Conservation (phyloP, 768 basidiomycete genomes). For the Floccularia luteovirens region DNA sequence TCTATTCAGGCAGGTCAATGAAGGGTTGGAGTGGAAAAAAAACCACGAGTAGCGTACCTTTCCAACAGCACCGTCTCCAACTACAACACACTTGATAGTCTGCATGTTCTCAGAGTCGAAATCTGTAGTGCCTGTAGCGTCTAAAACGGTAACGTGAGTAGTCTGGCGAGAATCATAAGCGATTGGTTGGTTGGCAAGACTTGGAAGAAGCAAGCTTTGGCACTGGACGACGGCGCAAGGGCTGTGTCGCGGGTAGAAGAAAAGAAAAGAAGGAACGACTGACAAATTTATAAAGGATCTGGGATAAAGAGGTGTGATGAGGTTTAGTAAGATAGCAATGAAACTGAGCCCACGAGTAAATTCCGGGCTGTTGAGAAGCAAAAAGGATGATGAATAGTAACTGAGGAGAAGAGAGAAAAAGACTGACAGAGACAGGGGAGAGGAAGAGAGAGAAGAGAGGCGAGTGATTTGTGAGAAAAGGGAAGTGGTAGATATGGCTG, state of each 20-base stretch:
- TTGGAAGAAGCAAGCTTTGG: too few species aligned
- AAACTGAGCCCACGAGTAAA: constrained; percentile 5
- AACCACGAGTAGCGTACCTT: constrained; percentile 56
- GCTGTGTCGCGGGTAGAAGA: too few species aligned
- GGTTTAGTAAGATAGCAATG: constrained; percentile 14
- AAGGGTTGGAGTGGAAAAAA: background rate
- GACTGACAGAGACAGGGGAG: background rate
- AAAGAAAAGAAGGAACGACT: too few species aligned
- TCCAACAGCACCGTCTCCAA: constrained; percentile 96
- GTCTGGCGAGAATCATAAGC: too few species aligned
- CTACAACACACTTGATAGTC: constrained; percentile 96
- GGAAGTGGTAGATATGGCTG: constrained; percentile 19
- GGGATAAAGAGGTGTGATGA: background rate
- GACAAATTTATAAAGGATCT: too few species aligned
- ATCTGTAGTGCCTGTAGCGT: too few species aligned
- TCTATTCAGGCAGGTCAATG: constrained; percentile 36
- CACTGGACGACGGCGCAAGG: too few species aligned
- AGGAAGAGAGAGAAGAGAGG: constrained; percentile 5
- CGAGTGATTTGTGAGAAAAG: constrained; percentile 8
- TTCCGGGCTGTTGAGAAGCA: too few species aligned
- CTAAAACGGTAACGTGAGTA: too few species aligned
- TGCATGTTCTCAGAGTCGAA: constrained; percentile 63
- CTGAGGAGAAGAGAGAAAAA: constrained; percentile 1
- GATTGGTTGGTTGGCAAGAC: too few species aligned
- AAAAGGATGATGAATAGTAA: background rate